Base-by-base conservation (phyloP, 306 rosid genomes). In the Lablab purpureus region DNA sequence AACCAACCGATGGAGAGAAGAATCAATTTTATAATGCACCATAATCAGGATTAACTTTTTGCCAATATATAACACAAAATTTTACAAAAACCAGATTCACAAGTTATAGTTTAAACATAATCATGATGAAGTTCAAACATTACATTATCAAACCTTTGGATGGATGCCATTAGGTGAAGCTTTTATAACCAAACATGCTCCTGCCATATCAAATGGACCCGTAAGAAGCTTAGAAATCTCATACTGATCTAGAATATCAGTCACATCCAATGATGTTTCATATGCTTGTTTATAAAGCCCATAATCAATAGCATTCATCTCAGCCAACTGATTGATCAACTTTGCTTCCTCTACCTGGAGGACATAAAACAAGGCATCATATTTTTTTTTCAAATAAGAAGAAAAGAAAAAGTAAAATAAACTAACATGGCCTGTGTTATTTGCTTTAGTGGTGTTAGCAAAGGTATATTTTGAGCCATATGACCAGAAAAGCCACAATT, bases 261-360 rank as follows among this genome's bases (percentile, higher is more conserved):
- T 83, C 36, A 84, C 93, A 68, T 86, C 93, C 67, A 90, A 41
- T 75, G 98, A 89, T 78, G 94, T 86, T 78, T 86, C 85, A 63
- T 91, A 93, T 32, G 98, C 98, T 85, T 87, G 94, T 80, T 85
- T 88, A 80, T 91, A 91, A 36, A 93, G 90, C 75, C 93, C 93
- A 68, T 73, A 86, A 76, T 89, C 83, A 82, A 93, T 85, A 60
- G 88, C 94, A 80, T 93, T 90, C 74, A 68, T 79, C 80, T 91
- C 97, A 37, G 92, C 90, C 79, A 93, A 81, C 58, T 91, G 91
- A 7, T 87, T 86, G 76, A 93, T 91, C 80, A 93, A 78, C 82
- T 91, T 89, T 77, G 97, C 98, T 83, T 93, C 98, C 89, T 93
- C 97, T 51, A 71, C 88, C 98, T 93, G 88, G 84, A 81, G 46